Evolutionary conservation across 192 early-diverging fungal genomes (phyloP).

Genomic region (Diversispora epigaea): DNA sequence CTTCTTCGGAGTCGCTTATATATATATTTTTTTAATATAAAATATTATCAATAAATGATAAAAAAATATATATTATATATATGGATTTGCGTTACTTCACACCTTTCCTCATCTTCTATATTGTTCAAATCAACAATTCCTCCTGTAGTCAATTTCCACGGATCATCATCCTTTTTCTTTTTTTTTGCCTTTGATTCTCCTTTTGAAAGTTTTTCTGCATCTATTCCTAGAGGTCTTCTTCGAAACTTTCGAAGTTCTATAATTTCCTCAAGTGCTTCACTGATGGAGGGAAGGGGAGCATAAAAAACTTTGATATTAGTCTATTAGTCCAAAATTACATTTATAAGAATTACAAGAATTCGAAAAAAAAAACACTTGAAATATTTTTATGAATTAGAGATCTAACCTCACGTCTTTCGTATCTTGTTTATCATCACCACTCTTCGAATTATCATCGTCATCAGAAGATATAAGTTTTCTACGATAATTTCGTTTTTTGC

Average conservation of each 20-base stretch:
- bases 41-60: conserved; percentile 20
- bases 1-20: conserved; percentile 29
- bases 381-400: too few relatives aligned
- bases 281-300: conserved; percentile 1
- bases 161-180: conserved; percentile 57
- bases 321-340: too few relatives aligned
- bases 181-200: conserved; percentile 54
- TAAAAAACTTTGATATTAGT: neutral
- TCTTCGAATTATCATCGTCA: neutral
- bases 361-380: too few relatives aligned
- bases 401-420: conserved; percentile 4
- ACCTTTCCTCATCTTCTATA: conserved; percentile 21
- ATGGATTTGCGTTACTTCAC: conserved; percentile 33
- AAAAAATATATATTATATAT: neutral
- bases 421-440: neutral
- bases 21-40: conserved; percentile 33
- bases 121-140: conserved; percentile 56
- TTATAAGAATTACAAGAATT: too few relatives aligned
- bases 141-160: conserved; percentile 56
- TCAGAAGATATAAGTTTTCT: neutral
- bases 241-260: conserved; percentile 60
- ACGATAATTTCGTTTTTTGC: conserved; percentile 25
- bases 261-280: conserved; percentile 53
- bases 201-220: conserved; percentile 52
- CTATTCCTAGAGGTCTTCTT: conserved; percentile 56